Conservation (phyloP, 2,329 filamentous ascomycete genomes). For the Colletotrichum tropicale region DNA sequence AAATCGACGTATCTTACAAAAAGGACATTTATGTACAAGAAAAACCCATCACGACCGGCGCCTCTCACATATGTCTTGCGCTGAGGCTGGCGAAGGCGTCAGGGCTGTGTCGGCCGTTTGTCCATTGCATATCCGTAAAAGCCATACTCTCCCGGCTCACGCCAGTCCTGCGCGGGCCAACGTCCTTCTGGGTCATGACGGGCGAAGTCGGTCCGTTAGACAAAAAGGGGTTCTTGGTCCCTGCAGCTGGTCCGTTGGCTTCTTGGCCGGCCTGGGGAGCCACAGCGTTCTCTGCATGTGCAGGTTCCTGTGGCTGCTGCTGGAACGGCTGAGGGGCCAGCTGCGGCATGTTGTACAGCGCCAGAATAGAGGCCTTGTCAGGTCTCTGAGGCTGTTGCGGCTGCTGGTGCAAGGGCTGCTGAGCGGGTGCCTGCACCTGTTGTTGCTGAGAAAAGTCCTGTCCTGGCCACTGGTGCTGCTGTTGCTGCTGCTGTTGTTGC, state of each 20-base stretch:
- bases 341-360: constrained; percentile 71
- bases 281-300: not conserved
- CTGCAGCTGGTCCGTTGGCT: constrained; percentile 29
- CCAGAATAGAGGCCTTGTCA: constrained; percentile 77
- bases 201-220: constrained; percentile 31
- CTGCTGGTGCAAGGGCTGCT: constrained; percentile 28
- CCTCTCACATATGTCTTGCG: constrained; percentile 51
- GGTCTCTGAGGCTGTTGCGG: constrained; percentile 50
- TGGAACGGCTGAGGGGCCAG: constrained; percentile 44
- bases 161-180: constrained; percentile 32
- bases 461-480: constrained; percentile 30
- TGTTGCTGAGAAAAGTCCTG: constrained; percentile 28
- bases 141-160: constrained; percentile 76
- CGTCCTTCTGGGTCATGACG: constrained; percentile 10
- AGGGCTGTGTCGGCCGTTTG: constrained; percentile 76
- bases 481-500: constrained; percentile 30
- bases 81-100: constrained; percentile 82
- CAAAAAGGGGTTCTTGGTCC: constrained; percentile 64
- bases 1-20: constrained; percentile 1
- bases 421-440: constrained; percentile 31
- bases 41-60: not conserved
- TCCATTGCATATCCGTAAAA: constrained; percentile 67
- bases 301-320: constrained; percentile 23
- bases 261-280: constrained; percentile 15
- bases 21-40: constrained; percentile 7